These are phyloP conservation scores for Solanum megistacrolobum DNA, from an alignment of 257 asterid species.

Conservation along the genomic window DNA sequence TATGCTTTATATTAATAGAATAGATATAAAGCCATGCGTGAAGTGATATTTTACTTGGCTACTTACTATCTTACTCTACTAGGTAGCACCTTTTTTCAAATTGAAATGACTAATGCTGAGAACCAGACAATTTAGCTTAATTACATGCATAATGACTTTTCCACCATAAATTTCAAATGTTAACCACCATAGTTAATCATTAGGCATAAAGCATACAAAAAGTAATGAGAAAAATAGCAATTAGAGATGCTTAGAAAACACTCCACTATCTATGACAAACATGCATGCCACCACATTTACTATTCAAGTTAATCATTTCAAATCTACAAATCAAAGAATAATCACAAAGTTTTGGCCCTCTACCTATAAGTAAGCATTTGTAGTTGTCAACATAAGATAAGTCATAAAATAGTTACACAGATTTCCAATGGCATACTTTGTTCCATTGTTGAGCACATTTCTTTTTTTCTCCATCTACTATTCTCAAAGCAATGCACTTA, in stretches of 20 bases:
- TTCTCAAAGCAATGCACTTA: slow-evolving; percentile 14
- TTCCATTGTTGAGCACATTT: slow-evolving; percentile 1
- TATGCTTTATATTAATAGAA: not conserved
- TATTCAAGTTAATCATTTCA: not conserved
- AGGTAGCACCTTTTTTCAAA: not conserved
- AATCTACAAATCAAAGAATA: not conserved
- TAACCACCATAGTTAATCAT: not conserved
- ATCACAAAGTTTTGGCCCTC: not conserved
- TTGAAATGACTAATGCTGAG: not conserved
- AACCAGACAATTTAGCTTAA: not conserved
- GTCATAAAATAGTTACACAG: not conserved
- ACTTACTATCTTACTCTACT: not conserved
- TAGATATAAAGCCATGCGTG: not conserved
- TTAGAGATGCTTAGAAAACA: slow-evolving; percentile 4
- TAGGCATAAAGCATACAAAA: not conserved
- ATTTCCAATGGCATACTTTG: not conserved
- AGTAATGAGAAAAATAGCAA: not conserved
- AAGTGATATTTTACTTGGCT: not conserved
- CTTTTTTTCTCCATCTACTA: not conserved
- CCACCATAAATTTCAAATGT: not conserved
- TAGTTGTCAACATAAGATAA: not conserved
- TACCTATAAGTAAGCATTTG: not conserved
- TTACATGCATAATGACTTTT: not conserved
- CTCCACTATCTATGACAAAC: not conserved
- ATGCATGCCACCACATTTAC: not conserved